Evolutionary conservation across 495 filamentous ascomycete genomes (phyloP).

Genomic region (Podospora bellae-mahoneyi): DNA sequence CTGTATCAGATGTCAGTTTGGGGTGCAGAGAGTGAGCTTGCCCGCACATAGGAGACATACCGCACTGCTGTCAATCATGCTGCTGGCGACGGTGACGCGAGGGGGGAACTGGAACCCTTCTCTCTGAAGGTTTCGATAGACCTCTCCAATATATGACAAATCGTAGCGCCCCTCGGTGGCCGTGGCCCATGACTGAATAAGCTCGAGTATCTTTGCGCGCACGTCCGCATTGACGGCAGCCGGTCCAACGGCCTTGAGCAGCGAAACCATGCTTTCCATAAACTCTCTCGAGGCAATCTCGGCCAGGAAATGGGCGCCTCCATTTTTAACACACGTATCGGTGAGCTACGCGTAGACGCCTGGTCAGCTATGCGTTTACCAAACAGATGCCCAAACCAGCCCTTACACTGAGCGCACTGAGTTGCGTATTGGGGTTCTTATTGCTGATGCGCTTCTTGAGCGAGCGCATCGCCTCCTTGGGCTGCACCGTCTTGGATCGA

Average conservation of each 20-base stretch:
- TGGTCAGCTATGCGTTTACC: conserved; percentile 20
- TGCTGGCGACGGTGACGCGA: conserved; percentile 78
- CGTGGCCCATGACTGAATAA: conserved; percentile 90
- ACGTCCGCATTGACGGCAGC: conserved; percentile 80
- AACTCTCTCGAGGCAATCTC: conserved; percentile 97
- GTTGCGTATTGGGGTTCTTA: conserved; percentile 93
- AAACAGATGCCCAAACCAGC: neutral
- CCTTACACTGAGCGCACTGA: conserved; percentile 84
- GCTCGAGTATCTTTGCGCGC: conserved; percentile 81
- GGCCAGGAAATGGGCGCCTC: conserved; percentile 88
- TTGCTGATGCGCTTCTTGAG: conserved; percentile 91
- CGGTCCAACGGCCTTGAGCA: conserved; percentile 75
- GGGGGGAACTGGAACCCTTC: conserved; percentile 92
- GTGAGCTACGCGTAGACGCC: conserved; percentile 55
- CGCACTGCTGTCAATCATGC: conserved; percentile 94
- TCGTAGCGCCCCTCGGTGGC: conserved; percentile 84
- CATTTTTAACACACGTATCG: conserved; percentile 98
- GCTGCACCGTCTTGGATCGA: conserved; percentile 91
- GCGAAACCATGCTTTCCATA: conserved; percentile 91
- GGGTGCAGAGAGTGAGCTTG: neutral
- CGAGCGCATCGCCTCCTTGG: conserved; percentile 95
- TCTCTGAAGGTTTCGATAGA: conserved; percentile 72
- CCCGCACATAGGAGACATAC: conserved; percentile 52
- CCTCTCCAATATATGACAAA: conserved; percentile 79
- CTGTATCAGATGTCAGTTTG: conserved; percentile 41